Conservation (phyloP, 306 rosid species). For the Castanea crenata region DNA sequence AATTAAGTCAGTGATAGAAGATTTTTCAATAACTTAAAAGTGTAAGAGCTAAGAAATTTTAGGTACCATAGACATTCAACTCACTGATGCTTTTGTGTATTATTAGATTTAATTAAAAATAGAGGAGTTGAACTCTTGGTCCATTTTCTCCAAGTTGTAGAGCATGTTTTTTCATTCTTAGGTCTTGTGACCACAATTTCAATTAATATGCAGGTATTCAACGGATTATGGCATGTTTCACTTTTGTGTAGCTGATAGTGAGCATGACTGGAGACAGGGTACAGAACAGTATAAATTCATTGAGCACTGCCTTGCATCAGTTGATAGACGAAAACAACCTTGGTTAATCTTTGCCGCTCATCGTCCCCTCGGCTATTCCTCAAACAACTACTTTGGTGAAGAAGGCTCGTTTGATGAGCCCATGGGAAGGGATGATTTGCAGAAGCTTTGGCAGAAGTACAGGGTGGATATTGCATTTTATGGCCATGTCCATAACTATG, state of each 20-base stretch:
- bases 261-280: constrained; percentile 91
- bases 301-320: constrained; percentile 89
- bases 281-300: constrained; percentile 83
- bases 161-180: background rate
- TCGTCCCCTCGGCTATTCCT: constrained; percentile 85
- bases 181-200: background rate
- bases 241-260: constrained; percentile 80
- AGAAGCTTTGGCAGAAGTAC: constrained; percentile 87
- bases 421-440: constrained; percentile 90
- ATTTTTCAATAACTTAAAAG: too few relatives aligned
- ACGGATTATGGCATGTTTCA: constrained; percentile 90
- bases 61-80: too few relatives aligned
- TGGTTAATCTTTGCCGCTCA: constrained; percentile 92
- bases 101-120: too few relatives aligned
- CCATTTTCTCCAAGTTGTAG: too few relatives aligned
- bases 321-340: constrained; percentile 79
- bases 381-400: constrained; percentile 41
- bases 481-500: constrained; percentile 89
- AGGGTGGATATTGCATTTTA: constrained; percentile 84
- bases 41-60: too few relatives aligned
- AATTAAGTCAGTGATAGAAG: too few relatives aligned
- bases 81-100: too few relatives aligned
- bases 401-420: constrained; percentile 84
- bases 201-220: constrained; percentile 52
- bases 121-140: too few relatives aligned